Percentiles rank a stretch among this genome's conserved stretches.
Evolutionary conservation across 2,329 filamentous ascomycete species (phyloP).

Genomic region (Immersiporthe knoxdaviesiana): DNA sequence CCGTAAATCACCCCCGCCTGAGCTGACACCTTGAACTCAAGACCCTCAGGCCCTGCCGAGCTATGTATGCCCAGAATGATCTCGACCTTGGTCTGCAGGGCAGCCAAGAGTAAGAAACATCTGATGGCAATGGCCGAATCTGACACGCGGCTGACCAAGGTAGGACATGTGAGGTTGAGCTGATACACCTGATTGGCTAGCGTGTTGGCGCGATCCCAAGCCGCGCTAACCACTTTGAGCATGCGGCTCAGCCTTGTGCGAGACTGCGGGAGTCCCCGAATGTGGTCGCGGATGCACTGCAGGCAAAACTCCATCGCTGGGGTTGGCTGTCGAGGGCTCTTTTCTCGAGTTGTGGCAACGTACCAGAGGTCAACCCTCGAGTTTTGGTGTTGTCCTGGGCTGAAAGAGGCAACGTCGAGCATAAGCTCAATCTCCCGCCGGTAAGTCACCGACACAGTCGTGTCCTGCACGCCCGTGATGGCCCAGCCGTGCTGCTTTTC

Average conservation of each 20-base stretch:
- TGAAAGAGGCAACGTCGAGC: conserved; percentile 69
- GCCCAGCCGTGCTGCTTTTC: conserved; percentile 73
- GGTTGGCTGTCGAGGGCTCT: conserved; percentile 58
- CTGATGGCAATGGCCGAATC: conserved; percentile 68
- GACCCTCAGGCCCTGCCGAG: conserved; percentile 48
- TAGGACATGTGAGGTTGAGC: conserved; percentile 67
- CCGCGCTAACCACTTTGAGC: conserved; percentile 60
- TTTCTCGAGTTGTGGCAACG: conserved; percentile 61
- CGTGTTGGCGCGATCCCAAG: conserved; percentile 67
- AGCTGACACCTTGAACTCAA: conserved; percentile 58
- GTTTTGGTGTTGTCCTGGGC: conserved; percentile 46
- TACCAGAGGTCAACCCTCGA: conserved; percentile 71
- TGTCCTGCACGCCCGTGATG: conserved; percentile 65
- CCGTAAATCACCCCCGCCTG: conserved; percentile 72
- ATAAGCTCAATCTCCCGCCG: conserved; percentile 72
- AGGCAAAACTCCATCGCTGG: conserved; percentile 76
- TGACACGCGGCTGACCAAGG: conserved; percentile 63
- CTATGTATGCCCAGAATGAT: conserved; percentile 60
- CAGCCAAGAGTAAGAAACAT: conserved; percentile 63
- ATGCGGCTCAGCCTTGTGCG: conserved; percentile 61
- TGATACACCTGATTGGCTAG: conserved; percentile 64
- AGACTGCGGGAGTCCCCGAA: conserved; percentile 64
- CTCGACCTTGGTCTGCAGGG: conserved; percentile 70
- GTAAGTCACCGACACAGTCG: conserved; percentile 74
- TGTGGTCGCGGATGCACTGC: conserved; percentile 69